These are phyloP conservation scores for Pseudopyricularia cyperi DNA, from an alignment of 2,329 filamentous ascomycete genomes.

Conservation along the genomic window DNA sequence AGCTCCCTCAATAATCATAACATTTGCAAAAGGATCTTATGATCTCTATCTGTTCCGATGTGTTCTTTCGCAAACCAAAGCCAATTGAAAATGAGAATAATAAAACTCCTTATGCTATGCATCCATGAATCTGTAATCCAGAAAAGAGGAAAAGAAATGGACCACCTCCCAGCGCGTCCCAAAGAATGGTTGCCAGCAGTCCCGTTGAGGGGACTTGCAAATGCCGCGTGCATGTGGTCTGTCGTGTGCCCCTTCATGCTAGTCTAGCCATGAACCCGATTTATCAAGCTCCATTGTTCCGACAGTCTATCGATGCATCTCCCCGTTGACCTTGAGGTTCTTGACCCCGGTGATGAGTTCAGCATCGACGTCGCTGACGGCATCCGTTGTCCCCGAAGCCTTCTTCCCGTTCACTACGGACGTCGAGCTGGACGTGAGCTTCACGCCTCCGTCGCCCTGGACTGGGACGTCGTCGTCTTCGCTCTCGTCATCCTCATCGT, in stretches of 20 bases:
- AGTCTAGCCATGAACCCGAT: not conserved
- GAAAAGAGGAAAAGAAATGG: not conserved
- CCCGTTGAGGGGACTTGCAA: constrained; percentile 1
- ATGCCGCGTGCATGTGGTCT: not conserved
- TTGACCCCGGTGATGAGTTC: constrained; percentile 48
- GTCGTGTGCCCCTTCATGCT: not conserved
- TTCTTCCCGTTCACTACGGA: constrained; percentile 6
- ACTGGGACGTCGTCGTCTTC: constrained; percentile 12
- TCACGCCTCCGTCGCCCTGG: not conserved
- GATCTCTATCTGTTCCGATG: not conserved
- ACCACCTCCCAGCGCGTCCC: not conserved
- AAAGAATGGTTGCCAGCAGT: not conserved
- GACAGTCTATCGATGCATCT: constrained; percentile 5
- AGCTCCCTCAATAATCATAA: not conserved
- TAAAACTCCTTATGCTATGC: constrained; percentile 5
- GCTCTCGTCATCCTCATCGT: constrained; percentile 24
- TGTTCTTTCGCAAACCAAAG: not conserved
- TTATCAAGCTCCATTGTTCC: not conserved
- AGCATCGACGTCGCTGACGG: constrained; percentile 31
- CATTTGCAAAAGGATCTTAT: not conserved
- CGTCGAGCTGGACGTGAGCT: constrained; percentile 7
- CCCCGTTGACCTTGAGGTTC: constrained; percentile 34
- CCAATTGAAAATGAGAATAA: not conserved
- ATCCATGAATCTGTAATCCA: not conserved
- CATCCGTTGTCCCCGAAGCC: not conserved